phyloP scores from a whole-genome alignment of 805 yeast genomes.

The Saccharomycopsis sp. region DNA sequence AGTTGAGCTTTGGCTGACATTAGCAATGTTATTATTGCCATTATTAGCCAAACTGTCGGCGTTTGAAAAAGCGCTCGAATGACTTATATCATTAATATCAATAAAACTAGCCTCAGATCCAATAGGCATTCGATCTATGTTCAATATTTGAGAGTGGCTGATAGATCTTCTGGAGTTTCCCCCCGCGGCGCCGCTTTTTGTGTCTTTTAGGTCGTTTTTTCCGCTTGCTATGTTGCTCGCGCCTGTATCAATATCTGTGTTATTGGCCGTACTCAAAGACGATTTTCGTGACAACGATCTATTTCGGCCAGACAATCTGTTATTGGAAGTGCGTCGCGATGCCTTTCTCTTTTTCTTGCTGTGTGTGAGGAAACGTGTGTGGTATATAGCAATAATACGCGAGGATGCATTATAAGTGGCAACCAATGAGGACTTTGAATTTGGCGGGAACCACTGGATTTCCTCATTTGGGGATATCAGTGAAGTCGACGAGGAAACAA shows the following conservation, averaged over 20 bases:
- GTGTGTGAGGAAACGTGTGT: conserved; percentile 37
- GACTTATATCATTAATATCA: conserved; percentile 22
- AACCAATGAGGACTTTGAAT: conserved; percentile 38
- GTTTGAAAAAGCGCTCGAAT: conserved; percentile 24
- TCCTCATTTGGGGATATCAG: conserved; percentile 53
- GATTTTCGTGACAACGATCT: conserved; percentile 23
- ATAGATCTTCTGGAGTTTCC: conserved; percentile 28
- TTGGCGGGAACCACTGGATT: conserved; percentile 46
- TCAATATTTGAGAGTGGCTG: conserved; percentile 34
- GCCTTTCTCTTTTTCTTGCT: background rate
- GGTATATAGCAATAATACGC: conserved; percentile 44
- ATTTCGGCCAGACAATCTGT: conserved; percentile 21
- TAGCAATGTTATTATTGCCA: conserved; percentile 7
- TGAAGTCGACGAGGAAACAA: conserved; percentile 65
- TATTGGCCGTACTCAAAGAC: background rate
- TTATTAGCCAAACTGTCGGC: conserved; percentile 22
- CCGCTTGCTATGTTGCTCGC: background rate
- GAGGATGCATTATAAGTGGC: conserved; percentile 49
- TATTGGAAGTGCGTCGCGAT: conserved; percentile 1
- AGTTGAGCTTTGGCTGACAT: background rate
- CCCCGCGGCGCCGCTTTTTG: conserved; percentile 7
- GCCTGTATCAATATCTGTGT: background rate
- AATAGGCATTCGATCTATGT: conserved; percentile 41
- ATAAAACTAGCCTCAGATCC: conserved; percentile 30
- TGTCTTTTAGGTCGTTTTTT: conserved; percentile 11